A percentile compares a stretch with the other conserved stretches of the same genome.
These are phyloP conservation scores for Inga leiocalycina DNA, from an alignment of 306 rosid species.

Conservation along the genomic window DNA sequence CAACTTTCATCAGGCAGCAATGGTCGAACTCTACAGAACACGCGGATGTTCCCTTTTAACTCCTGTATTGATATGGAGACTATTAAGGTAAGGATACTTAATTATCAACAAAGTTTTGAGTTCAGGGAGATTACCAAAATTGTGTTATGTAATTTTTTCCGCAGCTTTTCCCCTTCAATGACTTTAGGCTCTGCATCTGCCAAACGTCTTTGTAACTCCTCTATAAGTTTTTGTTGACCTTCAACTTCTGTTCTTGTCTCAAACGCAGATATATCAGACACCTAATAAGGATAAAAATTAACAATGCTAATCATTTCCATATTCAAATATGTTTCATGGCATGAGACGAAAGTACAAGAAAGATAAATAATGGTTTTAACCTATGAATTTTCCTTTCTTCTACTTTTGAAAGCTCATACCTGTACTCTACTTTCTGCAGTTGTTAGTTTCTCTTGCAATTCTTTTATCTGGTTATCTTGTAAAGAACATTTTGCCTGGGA, in stretches of 20 bases:
- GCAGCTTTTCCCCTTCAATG: slow-evolving; percentile 81
- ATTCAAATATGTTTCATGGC: neutral
- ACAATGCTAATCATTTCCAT: neutral
- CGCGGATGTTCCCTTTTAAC: slow-evolving; percentile 94
- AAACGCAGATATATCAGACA: slow-evolving; percentile 69
- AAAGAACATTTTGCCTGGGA: slow-evolving; percentile 72
- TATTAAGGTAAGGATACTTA: slow-evolving; percentile 10
- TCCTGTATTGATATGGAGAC: slow-evolving; percentile 64
- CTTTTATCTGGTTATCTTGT: slow-evolving; percentile 61
- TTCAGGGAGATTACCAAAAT: slow-evolving; percentile 67
- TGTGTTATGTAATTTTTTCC: slow-evolving; percentile 89
- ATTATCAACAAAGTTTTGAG: slow-evolving; percentile 17
- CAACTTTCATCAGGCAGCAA: slow-evolving; percentile 76
- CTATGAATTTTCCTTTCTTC: neutral
- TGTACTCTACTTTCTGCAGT: slow-evolving; percentile 74
- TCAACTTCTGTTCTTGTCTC: slow-evolving; percentile 82
- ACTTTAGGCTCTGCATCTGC: slow-evolving; percentile 81
- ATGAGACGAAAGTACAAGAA: slow-evolving; percentile 10
- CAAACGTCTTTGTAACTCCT: slow-evolving; percentile 68
- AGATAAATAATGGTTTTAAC: neutral
- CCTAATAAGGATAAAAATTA: slow-evolving; percentile 48
- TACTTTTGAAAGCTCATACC: slow-evolving; percentile 41
- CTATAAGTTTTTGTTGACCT: slow-evolving; percentile 68
- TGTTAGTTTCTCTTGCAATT: slow-evolving; percentile 58
- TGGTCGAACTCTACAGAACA: slow-evolving; percentile 97